These are phyloP conservation scores for Podospora fimiseda DNA, from an alignment of 495 filamentous ascomycete genomes.

Conservation along the genomic window DNA sequence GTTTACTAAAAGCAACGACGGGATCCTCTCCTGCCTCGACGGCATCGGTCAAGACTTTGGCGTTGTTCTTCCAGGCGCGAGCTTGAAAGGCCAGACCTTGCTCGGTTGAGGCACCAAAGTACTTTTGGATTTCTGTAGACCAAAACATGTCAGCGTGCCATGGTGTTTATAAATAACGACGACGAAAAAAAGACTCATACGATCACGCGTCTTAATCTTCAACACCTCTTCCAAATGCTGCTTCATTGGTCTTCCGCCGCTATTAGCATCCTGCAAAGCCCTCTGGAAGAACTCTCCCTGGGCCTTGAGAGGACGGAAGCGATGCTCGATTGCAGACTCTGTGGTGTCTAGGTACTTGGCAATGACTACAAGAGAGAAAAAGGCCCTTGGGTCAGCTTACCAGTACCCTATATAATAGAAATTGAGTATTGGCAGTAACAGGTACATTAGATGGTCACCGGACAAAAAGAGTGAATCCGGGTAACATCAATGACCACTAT, in stretches of 20 bases:
- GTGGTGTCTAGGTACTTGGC: slow-evolving; percentile 26
- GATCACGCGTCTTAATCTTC: slow-evolving; percentile 2
- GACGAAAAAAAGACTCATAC: slow-evolving; percentile 5
- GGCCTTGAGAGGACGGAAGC: slow-evolving; percentile 36
- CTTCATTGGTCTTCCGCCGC: slow-evolving; percentile 37
- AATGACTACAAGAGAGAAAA: no score
- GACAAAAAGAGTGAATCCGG: no score
- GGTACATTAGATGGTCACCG: neutral
- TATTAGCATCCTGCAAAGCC: no score
- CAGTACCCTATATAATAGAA: slow-evolving; percentile 20
- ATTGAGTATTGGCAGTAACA: slow-evolving; percentile 4
- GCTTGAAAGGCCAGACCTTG: slow-evolving; percentile 44
- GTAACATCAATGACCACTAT: no score
- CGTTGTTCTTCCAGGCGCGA: slow-evolving; percentile 37
- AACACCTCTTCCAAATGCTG: neutral
- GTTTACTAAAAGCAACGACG: slow-evolving; percentile 10
- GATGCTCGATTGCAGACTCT: slow-evolving; percentile 37
- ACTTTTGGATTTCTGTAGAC: slow-evolving; percentile 35
- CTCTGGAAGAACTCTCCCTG: slow-evolving; percentile 35
- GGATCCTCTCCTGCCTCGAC: slow-evolving; percentile 25
- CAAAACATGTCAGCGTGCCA: slow-evolving; percentile 2
- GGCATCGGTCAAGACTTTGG: slow-evolving; percentile 31
- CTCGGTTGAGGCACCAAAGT: slow-evolving; percentile 38
- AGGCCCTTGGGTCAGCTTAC: no score
- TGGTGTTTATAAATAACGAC: neutral